Conservation (phyloP, 2,329 filamentous ascomycete species). For the Camillea tinctor region DNA sequence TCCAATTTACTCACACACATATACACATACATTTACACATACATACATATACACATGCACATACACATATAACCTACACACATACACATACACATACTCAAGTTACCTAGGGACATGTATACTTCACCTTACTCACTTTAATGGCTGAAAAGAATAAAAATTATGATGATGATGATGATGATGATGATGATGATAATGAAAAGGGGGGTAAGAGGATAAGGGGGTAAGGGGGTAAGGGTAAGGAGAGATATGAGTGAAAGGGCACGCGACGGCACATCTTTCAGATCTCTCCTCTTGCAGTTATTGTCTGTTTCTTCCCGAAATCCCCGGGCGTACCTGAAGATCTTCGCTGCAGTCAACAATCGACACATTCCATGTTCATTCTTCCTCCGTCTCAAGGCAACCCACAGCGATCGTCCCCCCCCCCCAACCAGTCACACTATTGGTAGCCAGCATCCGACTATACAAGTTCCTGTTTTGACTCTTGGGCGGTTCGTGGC, state of each 20-base stretch:
- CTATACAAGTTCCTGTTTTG: constrained; percentile 1
- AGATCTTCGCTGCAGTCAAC: constrained; percentile 30
- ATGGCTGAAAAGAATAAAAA: not conserved
- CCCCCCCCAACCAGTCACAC: no score
- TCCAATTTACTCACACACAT: not conserved
- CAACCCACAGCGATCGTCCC: constrained; percentile 21
- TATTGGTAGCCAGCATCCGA: constrained; percentile 15
- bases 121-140: no score
- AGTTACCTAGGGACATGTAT: no score
- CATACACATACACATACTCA: no score
- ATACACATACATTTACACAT: no score
- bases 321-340: constrained; percentile 28
- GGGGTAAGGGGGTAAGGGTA: no score
- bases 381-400: constrained; percentile 13
- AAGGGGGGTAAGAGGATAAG: no score
- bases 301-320: constrained; percentile 17
- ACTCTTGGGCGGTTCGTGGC: constrained; percentile 10
- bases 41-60: no score
- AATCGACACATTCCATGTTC: constrained; percentile 15
- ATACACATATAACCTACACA: not conserved
- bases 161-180: no score
- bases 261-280: not conserved
- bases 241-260: not conserved
- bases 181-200: no score
- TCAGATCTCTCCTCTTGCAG: constrained; percentile 1